Base-by-base conservation (phyloP, 2,329 filamentous ascomycete genomes). In the Alternaria viburni region DNA sequence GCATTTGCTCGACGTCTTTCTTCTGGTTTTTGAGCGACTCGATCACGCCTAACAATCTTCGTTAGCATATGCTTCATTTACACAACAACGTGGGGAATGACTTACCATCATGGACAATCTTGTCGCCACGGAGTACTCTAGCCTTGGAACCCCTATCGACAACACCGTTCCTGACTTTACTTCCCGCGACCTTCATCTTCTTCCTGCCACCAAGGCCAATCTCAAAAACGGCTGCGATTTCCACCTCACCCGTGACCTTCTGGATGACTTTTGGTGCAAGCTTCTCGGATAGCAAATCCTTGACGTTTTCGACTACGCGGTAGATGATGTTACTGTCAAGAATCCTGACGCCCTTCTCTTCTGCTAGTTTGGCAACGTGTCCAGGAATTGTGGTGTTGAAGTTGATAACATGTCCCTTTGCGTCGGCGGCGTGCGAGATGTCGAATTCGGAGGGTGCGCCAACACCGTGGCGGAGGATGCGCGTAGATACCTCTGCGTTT, bases 301-400 rank as follows among this genome's bases (percentile, higher is more conserved):
- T 90, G 54, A 93, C 88, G 57, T 92, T 90, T 76, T 96, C 92
- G 2, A 90, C 84, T 4, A 95, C 84, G 62, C 91, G 88, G 79
- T 96, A 96, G 78, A 96, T 96, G 78, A 96, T 89, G 69, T 91
- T 96, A 78, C 96, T 90, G 69, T 97, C 90, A 54, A 98, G 81
- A 56, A 99, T 91, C 62, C 84, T 84, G 59, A 99, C 93, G 19
- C 89, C 89, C 51, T 88, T 85, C 9, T 86, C 82, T 64, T 91
- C 88, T 2, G 96, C 95, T 69, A 91, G 82, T 12, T 87, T 86
- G 64, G 86, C 84, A 69, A 97, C 91, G 56, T 89, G 84, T 8
- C 86, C 85, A 1, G 92, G 88, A 8, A 93, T 83, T 0, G 86
- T 72, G 52, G 88, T 89, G 81, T 97, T 97, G 86, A 99, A 99